phyloP scores from a whole-genome alignment of 495 filamentous ascomycete genomes.

The Aspergillus steynii region DNA sequence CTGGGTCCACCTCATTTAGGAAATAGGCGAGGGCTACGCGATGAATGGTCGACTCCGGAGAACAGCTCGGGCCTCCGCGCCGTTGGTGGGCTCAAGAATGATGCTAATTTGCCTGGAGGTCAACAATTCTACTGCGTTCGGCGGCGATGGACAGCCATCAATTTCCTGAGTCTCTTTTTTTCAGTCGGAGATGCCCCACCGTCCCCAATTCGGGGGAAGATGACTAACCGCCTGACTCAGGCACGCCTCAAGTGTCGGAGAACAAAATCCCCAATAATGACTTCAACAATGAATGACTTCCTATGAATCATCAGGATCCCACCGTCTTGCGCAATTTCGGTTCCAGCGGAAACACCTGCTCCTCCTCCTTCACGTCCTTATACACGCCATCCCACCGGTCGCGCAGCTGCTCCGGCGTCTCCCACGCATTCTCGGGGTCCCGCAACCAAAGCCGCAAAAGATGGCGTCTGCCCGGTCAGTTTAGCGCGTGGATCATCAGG shows the following conservation, averaged over 20 bases:
- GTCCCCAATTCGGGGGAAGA: constrained; percentile 2
- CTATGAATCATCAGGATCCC: neutral
- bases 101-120: no score
- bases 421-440: constrained; percentile 53
- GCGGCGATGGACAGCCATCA: no score
- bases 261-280: neutral
- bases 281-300: neutral
- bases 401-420: constrained; percentile 47
- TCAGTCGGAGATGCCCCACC: neutral
- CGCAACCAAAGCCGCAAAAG: constrained; percentile 55
- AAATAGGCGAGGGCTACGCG: neutral
- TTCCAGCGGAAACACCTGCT: constrained; percentile 55
- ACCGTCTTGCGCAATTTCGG: constrained; percentile 24
- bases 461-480: constrained; percentile 40
- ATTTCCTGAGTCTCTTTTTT: neutral
- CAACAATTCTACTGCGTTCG: no score
- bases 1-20: neutral
- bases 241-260: neutral
- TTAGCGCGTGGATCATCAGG: neutral
- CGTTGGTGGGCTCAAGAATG: neutral
- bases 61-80: neutral
- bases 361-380: constrained; percentile 48
- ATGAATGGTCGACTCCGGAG: neutral
- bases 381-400: constrained; percentile 56
- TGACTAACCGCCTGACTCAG: neutral